Percentiles rank a stretch among this genome's conserved stretches.
Conservation (phyloP, 1,139 yeast species). For the Pichia kudriavzevii region DNA sequence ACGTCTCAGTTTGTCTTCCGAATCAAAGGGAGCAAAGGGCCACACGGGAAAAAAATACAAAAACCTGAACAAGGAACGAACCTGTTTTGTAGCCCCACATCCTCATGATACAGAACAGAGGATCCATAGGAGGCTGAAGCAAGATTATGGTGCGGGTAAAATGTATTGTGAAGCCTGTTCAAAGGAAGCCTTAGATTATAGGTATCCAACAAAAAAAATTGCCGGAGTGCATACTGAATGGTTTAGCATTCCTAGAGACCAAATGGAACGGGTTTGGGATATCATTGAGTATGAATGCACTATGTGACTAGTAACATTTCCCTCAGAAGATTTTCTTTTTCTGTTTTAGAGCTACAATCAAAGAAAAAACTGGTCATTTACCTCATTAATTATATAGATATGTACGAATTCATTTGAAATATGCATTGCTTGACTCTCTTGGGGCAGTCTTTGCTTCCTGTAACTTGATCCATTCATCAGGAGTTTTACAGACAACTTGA, state of each 20-base stretch:
- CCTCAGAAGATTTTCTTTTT: constrained; percentile 1
- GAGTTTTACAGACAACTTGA: constrained; percentile 78
- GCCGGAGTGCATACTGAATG: constrained; percentile 45
- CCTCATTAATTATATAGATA: no score
- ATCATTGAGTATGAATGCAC: constrained; percentile 28
- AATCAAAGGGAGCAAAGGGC: constrained; percentile 6
- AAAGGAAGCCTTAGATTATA: not conserved
- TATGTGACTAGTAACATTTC: no score
- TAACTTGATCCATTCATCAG: constrained; percentile 41
- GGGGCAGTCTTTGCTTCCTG: not conserved
- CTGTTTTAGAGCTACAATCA: not conserved
- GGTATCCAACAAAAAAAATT: constrained; percentile 18
- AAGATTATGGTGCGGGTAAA: constrained; percentile 30
- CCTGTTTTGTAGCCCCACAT: constrained; percentile 32
- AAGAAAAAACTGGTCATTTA: no score
- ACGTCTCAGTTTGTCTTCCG: constrained; percentile 8
- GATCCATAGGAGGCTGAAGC: constrained; percentile 39
- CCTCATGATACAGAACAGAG: constrained; percentile 34
- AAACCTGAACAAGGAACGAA: constrained; percentile 17
- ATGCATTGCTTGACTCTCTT: constrained; percentile 8
- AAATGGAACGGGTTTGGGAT: constrained; percentile 33
- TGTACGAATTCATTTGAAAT: no score
- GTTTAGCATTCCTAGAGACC: constrained; percentile 46
- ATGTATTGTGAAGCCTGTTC: constrained; percentile 20
- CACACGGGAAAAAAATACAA: constrained; percentile 9